Percentiles rank a stretch among this genome's conserved stretches.
Conservation (phyloP, 2,329 filamentous ascomycete species). For the Aureobasidium melanogenum region DNA sequence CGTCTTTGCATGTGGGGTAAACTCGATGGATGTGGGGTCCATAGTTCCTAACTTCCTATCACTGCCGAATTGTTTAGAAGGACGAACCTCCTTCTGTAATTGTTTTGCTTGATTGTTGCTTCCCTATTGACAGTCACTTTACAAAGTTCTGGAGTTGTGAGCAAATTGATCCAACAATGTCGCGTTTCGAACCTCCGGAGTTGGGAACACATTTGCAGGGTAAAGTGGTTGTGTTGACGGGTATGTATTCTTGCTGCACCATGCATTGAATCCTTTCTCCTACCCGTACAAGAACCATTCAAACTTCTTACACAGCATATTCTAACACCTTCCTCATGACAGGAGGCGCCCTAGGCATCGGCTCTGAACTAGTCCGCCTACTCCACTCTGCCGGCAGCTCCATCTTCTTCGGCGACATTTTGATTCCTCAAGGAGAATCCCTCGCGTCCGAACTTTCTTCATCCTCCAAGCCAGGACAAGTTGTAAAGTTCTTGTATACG, state of each 20-base stretch:
- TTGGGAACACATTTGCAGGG: conserved; percentile 15
- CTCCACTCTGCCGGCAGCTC: conserved; percentile 32
- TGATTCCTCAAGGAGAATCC: conserved; percentile 25
- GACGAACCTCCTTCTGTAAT: not conserved
- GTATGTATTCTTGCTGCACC: conserved; percentile 17
- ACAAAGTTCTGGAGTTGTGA: too few species aligned
- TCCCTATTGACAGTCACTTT: not conserved
- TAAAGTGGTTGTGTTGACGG: conserved; percentile 26
- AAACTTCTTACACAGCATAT: too few species aligned
- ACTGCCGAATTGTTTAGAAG: not conserved
- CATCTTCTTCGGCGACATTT: conserved; percentile 38
- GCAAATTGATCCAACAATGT: not conserved
- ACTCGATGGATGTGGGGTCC: not conserved
- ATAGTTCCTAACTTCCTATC: not conserved
- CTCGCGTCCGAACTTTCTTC: conserved; percentile 22
- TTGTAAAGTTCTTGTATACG: conserved; percentile 31
- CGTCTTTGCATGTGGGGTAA: not conserved
- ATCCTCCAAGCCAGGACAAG: conserved; percentile 16
- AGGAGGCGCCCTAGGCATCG: conserved; percentile 39
- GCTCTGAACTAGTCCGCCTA: conserved; percentile 32
- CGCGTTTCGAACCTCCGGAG: not conserved
- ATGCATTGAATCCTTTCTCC: not conserved
- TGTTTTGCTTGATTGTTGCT: not conserved
- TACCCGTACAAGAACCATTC: not conserved
- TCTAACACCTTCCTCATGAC: not conserved